Percentiles rank a stretch among this genome's conserved stretches.
These are phyloP conservation scores for Verticillium zaregamsianum DNA, from an alignment of 2,329 filamentous ascomycete genomes.

Conservation along the genomic window DNA sequence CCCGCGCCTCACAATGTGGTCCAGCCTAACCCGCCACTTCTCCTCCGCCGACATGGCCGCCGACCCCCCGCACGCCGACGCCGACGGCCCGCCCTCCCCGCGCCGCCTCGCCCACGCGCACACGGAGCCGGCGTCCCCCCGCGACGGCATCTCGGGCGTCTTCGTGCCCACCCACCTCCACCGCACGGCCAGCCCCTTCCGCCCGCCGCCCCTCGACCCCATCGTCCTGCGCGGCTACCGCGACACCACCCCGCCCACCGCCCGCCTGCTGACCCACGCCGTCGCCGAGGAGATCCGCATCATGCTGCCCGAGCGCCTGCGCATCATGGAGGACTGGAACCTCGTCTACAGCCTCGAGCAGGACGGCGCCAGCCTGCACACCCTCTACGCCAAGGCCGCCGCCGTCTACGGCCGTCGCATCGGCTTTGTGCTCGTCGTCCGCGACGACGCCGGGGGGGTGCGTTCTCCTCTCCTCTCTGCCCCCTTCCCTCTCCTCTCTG, in stretches of 20 bases:
- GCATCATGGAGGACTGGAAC: slow-evolving; percentile 83
- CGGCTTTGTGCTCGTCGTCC: slow-evolving; percentile 85
- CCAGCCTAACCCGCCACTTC: slow-evolving; percentile 65
- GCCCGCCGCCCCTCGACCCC: slow-evolving; percentile 83
- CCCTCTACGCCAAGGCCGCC: slow-evolving; percentile 77
- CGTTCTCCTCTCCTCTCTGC: slow-evolving; percentile 21
- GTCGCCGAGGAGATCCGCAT: slow-evolving; percentile 92
- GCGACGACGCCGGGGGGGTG: slow-evolving; percentile 71
- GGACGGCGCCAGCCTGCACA: slow-evolving; percentile 82
- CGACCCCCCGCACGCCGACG: slow-evolving; percentile 45
- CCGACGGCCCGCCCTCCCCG: slow-evolving; percentile 13
- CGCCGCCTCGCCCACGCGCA: slow-evolving; percentile 19
- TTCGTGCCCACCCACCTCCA: slow-evolving; percentile 51
- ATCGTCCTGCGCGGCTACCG: slow-evolving; percentile 66
- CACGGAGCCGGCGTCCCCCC: slow-evolving; percentile 12
- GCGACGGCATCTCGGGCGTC: slow-evolving; percentile 51
- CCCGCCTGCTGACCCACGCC: slow-evolving; percentile 63
- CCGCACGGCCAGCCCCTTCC: slow-evolving; percentile 72
- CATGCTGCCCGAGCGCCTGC: slow-evolving; percentile 79
- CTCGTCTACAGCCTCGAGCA: slow-evolving; percentile 87
- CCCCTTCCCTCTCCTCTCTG: not conserved
- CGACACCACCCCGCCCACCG: slow-evolving; percentile 52
- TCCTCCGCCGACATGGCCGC: slow-evolving; percentile 40
- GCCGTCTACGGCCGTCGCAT: slow-evolving; percentile 64
- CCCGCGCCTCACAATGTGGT: slow-evolving; percentile 34